Evolutionary conservation across 176 grass and related monocot species (phyloP).

Genomic region (Aegilops speltoides): DNA sequence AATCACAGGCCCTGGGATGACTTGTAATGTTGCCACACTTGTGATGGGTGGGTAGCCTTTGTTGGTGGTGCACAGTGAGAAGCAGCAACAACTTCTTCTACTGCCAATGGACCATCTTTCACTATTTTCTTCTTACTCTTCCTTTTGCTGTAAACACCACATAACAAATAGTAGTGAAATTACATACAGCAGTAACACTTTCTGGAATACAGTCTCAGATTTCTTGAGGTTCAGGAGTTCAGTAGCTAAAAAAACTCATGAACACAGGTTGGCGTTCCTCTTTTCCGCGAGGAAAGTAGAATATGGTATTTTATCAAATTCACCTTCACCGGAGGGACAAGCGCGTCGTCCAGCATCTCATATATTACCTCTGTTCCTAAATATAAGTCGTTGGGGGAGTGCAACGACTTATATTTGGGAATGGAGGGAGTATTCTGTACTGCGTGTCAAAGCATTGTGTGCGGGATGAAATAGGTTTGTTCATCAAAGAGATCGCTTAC

Average conservation of each 20-base stretch:
- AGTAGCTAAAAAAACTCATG: conserved; percentile 48
- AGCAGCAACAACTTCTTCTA: background rate
- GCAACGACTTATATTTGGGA: too few species aligned
- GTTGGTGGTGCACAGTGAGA: background rate
- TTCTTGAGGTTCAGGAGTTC: conserved; percentile 67
- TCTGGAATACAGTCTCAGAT: conserved; percentile 62
- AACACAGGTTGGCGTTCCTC: background rate
- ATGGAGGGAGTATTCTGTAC: too few species aligned
- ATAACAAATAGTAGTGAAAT: background rate
- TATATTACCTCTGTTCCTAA: background rate
- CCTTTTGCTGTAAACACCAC: background rate
- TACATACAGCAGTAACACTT: background rate
- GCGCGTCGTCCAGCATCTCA: background rate
- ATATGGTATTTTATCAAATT: background rate
- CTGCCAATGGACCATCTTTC: background rate
- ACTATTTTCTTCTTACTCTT: background rate
- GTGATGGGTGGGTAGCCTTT: background rate
- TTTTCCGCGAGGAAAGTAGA: background rate
- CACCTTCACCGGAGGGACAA: background rate
- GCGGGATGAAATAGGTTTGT: too few species aligned
- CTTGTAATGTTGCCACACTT: conserved; percentile 6
- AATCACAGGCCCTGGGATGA: background rate
- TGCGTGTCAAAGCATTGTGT: too few species aligned
- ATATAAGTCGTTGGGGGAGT: too few species aligned
- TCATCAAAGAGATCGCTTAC: too few species aligned